Evolutionary conservation across 139 green algal species (phyloP).

Genomic region (Trebouxia sp.): DNA sequence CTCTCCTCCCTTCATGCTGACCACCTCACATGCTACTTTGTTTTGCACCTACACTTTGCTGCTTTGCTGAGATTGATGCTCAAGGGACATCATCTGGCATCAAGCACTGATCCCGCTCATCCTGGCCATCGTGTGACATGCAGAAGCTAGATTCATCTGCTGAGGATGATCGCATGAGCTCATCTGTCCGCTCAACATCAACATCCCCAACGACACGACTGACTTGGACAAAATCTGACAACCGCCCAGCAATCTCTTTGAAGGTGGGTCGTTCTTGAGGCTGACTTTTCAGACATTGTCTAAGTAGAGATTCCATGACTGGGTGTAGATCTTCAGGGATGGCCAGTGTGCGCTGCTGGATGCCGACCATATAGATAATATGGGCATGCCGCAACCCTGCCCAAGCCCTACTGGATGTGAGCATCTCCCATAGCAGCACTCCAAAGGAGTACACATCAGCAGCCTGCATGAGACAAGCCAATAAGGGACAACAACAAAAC

Average conservation of each 20-base stretch:
- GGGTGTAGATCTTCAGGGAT: background rate
- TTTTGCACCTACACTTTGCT: too few relatives aligned
- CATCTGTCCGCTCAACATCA: background rate
- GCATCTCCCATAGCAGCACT: constrained; percentile 54
- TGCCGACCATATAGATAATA: constrained; percentile 4
- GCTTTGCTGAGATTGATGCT: too few relatives aligned
- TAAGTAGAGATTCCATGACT: constrained; percentile 28
- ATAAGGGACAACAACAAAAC: too few relatives aligned
- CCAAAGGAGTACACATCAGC: constrained; percentile 41
- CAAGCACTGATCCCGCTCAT: too few relatives aligned
- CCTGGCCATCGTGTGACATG: too few relatives aligned
- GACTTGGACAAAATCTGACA: constrained; percentile 27
- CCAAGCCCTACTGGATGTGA: constrained; percentile 36
- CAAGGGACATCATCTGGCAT: too few relatives aligned
- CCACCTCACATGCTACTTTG: too few relatives aligned
- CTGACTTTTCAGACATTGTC: constrained; percentile 36
- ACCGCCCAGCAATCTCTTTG: constrained; percentile 31
- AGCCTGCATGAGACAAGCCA: background rate
- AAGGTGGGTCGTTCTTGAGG: constrained; percentile 43
- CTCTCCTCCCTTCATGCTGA: too few relatives aligned
- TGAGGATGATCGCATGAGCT: too few relatives aligned
- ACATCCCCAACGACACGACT: background rate
- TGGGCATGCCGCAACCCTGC: constrained; percentile 33
- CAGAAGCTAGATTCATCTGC: too few relatives aligned
- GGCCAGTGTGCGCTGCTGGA: background rate